These are phyloP conservation scores for Globisporangium cederbergense DNA, from an alignment of 352 stramenopile species.

Conservation along the genomic window DNA sequence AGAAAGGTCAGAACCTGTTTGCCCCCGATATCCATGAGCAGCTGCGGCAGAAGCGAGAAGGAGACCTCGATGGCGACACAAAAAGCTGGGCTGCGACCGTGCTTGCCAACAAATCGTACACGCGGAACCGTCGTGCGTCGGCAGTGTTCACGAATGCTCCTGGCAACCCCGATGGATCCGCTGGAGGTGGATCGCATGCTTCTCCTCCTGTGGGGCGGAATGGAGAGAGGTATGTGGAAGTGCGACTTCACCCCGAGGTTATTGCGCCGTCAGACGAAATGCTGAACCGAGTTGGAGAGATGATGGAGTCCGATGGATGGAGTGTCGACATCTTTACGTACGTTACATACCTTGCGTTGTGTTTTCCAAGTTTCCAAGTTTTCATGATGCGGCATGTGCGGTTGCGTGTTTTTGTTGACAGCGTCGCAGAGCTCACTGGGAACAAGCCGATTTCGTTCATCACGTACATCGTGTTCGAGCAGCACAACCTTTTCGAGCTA, in stretches of 20 bases:
- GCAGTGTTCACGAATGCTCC: constrained; percentile 33
- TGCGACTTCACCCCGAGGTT: constrained; percentile 59
- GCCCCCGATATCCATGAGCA: constrained; percentile 80
- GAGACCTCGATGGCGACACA: constrained; percentile 69
- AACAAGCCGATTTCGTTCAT: constrained; percentile 80
- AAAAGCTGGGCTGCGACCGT: constrained; percentile 78
- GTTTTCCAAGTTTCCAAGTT: background rate
- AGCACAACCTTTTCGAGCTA: constrained; percentile 77
- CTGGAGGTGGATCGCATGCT: constrained; percentile 12
- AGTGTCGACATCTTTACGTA: constrained; percentile 74
- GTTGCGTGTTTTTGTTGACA: constrained; percentile 13
- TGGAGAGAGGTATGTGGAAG: constrained; percentile 36
- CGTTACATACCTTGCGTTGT: constrained; percentile 4
- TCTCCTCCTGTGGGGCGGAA: constrained; percentile 11
- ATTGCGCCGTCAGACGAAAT: constrained; percentile 48
- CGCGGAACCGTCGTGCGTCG: constrained; percentile 55
- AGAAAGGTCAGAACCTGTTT: constrained; percentile 80
- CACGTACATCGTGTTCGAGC: constrained; percentile 81
- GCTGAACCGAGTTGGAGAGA: constrained; percentile 57
- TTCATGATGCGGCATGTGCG: background rate
- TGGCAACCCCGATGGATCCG: constrained; percentile 11
- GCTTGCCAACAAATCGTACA: constrained; percentile 77
- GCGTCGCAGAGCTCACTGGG: constrained; percentile 53
- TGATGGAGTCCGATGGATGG: constrained; percentile 77
- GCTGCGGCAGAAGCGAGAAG: constrained; percentile 66